phyloP scores from a whole-genome alignment of 345 rosid genomes.

The Pistacia integerrima region DNA sequence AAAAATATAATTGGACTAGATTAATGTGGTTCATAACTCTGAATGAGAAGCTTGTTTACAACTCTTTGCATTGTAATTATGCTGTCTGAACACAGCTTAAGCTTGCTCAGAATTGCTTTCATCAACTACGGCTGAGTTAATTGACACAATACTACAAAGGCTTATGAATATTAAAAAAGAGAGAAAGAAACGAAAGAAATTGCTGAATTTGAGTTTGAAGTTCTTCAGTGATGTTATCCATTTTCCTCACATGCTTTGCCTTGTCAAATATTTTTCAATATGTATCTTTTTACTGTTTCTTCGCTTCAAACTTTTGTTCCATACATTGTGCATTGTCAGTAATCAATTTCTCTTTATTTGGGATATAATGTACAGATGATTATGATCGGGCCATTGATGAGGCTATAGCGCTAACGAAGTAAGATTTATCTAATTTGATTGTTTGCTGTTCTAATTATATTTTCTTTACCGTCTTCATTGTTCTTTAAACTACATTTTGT shows the following conservation, averaged over 20 bases:
- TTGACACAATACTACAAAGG: background rate
- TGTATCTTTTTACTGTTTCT: background rate
- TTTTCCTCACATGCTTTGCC: background rate
- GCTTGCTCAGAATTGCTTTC: background rate
- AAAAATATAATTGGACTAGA: background rate
- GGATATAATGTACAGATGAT: conserved; percentile 52
- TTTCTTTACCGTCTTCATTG: background rate
- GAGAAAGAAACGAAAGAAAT: background rate
- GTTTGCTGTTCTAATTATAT: conserved; percentile 6
- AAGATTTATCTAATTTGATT: conserved; percentile 35
- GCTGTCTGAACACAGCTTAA: background rate
- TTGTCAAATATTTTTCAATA: background rate
- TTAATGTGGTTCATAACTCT: background rate
- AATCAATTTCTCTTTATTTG: conserved; percentile 16
- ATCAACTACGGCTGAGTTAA: background rate
- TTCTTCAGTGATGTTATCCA: no score
- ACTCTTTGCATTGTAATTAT: background rate
- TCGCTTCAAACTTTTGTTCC: background rate
- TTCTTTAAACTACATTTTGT: background rate
- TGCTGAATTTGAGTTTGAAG: background rate
- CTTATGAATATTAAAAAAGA: background rate
- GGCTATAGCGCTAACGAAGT: conserved; percentile 64
- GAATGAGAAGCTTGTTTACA: conserved; percentile 1
- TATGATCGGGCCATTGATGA: conserved; percentile 73
- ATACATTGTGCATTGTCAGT: background rate